Conservation (phyloP, 768 basidiomycete species). For the Mycena galopus region DNA sequence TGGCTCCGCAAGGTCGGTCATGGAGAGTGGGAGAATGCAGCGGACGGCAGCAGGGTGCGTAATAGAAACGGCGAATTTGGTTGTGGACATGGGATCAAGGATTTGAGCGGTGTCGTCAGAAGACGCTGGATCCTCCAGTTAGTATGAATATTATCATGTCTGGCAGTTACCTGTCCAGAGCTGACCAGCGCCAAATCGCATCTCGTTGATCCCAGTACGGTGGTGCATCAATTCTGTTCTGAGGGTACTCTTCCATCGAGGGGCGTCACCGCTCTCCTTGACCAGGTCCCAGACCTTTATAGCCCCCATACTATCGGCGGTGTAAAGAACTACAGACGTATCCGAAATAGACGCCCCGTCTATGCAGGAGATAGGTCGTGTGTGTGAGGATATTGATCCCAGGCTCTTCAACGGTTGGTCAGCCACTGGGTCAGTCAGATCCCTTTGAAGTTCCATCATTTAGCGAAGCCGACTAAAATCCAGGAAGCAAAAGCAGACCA, state of each 20-base stretch:
- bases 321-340: slow-evolving; percentile 71
- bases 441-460: slow-evolving; percentile 59
- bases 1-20: slow-evolving; percentile 75
- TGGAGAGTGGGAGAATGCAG: slow-evolving; percentile 75
- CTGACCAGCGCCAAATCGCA: slow-evolving; percentile 74
- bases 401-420: slow-evolving; percentile 61
- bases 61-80: slow-evolving; percentile 64
- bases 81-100: slow-evolving; percentile 51
- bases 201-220: slow-evolving; percentile 86
- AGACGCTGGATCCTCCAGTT: slow-evolving; percentile 70
- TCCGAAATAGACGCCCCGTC: slow-evolving; percentile 65
- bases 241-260: slow-evolving; percentile 65
- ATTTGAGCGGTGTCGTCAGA: slow-evolving; percentile 88
- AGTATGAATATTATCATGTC: neutral
- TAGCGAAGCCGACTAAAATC: neutral
- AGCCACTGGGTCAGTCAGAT: slow-evolving; percentile 63
- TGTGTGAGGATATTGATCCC: slow-evolving; percentile 86
- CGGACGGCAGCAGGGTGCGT: slow-evolving; percentile 76
- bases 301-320: slow-evolving; percentile 93
- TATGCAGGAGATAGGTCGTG: slow-evolving; percentile 87
- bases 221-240: slow-evolving; percentile 76
- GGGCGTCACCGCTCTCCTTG: slow-evolving; percentile 51
- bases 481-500: slow-evolving; percentile 70
- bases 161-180: slow-evolving; percentile 85
- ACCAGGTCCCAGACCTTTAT: slow-evolving; percentile 85